Evolutionary conservation across 306 rosid genomes (phyloP), one percentile per base, ranked within the genome.

Genomic region (Dryas drummondii): DNA sequence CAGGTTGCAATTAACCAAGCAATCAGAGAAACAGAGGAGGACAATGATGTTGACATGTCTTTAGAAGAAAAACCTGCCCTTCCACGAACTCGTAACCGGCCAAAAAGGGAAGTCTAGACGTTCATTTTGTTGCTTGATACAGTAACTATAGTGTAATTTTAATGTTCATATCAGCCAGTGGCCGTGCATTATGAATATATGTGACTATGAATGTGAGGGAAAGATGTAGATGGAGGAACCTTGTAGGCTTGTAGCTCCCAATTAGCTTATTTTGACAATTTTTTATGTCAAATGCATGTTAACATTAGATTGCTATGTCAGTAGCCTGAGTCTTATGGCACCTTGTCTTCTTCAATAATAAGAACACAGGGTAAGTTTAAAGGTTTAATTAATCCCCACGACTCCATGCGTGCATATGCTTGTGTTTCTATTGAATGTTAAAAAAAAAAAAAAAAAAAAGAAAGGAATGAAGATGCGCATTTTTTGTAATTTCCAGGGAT

Each of bases 1-100:
- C 73, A 93, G 98, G 81, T 93, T 82, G 94, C 96, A 54, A 79
- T 80, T n/a, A 87, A 84, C 70, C 86, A 88, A 87, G 98, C 98
- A 56, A 73, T 86, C 26, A 83, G 79, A 87, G 92, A 90, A 81
- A 79, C 78, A n/a, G 87, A 84, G 11, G 89, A 83, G 16, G 83
- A 73, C 1, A 86, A 60, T 26, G 87, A 76, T 55, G 42, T 12
- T 22, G 87, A 76, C 51, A 56, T 79, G 70, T 50, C 66, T 54
- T 44, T 69, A 59, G 84, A 85, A 85, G 80, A 88, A 72, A 84
- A 90, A 82, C 82, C 87, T 68, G 81, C 87, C 66, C 85, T 86
- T 78, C 83, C 94, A 53, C 86, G 87, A 9, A 76, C 90, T 76
- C 96, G 94, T 15, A 90, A 91, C 73, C 85, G 98, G 55, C 97